Evolutionary conservation across 2,329 filamentous ascomycete species (phyloP), one percentile per base, ranked within the genome.

Genomic region (Aspergillus sp.): DNA sequence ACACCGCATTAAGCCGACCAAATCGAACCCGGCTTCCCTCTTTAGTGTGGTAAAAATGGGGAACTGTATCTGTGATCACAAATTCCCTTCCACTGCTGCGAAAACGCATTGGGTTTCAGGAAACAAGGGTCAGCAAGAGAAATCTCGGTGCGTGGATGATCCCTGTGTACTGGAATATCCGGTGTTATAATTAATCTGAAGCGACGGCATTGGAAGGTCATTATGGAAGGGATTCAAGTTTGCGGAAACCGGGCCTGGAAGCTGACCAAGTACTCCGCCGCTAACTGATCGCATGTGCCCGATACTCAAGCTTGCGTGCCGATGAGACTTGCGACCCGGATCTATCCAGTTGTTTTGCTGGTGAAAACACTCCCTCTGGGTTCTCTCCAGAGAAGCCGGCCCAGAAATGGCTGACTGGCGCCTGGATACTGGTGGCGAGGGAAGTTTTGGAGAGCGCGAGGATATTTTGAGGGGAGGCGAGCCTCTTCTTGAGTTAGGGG

Each of bases 401-500:
- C 65, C 60, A 40, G 67, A 64, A n/a, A 73, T 68, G 11, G 66
- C 62, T 1, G 75, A 76, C 25, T 76, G 71, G 33, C 73, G 69
- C 55, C 72, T 67, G 17, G 70, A 71, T 21, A 67, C 67, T 12
- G 74, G 71, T 2, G 73, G 73, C 4, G 74, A 76, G 14, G 71
- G 70, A 19, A 75, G 66, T 47, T 70, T 71, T 8, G 74, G 70
- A 12, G 74, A 74, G 33, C 67, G 68, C 33, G 69, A 63, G 23
- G 68, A 50, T 52, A 69, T 62, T 17, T 73, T 72, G n/a, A 73
- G 62, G 45, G 69, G 70, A 9, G 73, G 73, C n/a, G 75, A 76
- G 55, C 68, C 64, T 65, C 68, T 69, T 46, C 72, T 71, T 23
- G 76, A 77, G 60, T 70, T 75, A 23, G 76, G 75, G 19, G 76